Conservation (phyloP, 805 yeast species). For the Candida manassasensis region DNA sequence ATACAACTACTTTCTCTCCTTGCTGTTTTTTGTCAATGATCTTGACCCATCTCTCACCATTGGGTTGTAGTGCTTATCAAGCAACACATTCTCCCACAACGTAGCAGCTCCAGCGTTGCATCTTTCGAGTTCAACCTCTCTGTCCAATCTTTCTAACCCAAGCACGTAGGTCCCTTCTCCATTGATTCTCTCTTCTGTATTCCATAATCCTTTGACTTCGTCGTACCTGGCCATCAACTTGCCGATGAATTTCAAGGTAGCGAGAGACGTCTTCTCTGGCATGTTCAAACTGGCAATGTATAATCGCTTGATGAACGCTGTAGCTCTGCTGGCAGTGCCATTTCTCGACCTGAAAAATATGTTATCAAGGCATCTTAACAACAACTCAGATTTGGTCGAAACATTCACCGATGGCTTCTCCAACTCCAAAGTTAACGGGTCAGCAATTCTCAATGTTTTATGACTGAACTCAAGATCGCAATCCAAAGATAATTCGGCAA, state of each 20-base stretch:
- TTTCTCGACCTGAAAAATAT: slow-evolving; percentile 74
- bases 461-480: slow-evolving; percentile 83
- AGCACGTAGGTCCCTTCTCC: slow-evolving; percentile 64
- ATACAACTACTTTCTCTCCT: slow-evolving; percentile 8
- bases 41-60: slow-evolving; percentile 64
- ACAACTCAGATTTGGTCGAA: slow-evolving; percentile 82
- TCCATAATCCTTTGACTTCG: slow-evolving; percentile 68
- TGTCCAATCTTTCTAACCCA: slow-evolving; percentile 43
- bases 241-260: slow-evolving; percentile 71
- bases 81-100: slow-evolving; percentile 78
- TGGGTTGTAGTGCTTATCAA: slow-evolving; percentile 82
- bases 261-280: slow-evolving; percentile 85
- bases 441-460: slow-evolving; percentile 73
- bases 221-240: slow-evolving; percentile 65
- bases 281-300: slow-evolving; percentile 63
- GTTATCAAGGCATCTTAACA: slow-evolving; percentile 71
- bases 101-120: slow-evolving; percentile 85
- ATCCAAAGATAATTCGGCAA: slow-evolving; percentile 68
- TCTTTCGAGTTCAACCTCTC: slow-evolving; percentile 57
- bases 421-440: slow-evolving; percentile 51
- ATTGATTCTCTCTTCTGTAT: slow-evolving; percentile 82
- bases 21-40: slow-evolving; percentile 37
- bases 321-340: slow-evolving; percentile 61
- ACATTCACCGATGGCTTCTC: slow-evolving; percentile 74
- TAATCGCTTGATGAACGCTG: slow-evolving; percentile 79